Base-by-base conservation (phyloP, 768 basidiomycete genomes). In the Podaxis pistillaris region DNA sequence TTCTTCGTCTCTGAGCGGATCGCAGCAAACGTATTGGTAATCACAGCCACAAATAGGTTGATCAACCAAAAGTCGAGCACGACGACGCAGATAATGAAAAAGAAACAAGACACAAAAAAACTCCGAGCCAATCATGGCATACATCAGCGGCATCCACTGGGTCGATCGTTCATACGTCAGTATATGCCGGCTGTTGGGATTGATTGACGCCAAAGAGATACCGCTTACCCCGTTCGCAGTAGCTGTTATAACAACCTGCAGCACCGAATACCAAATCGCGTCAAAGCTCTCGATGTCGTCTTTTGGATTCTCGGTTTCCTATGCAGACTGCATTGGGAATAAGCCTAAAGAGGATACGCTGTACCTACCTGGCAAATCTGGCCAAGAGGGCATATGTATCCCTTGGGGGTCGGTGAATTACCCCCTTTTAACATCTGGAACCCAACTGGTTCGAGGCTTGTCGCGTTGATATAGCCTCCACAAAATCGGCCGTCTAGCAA, bases 1-100 rank as follows among this genome's bases (percentile, higher is more conserved):
- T 89, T 90, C 72, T 88, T 85, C 2, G 96, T 97, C 69, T 93
- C 88, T 3, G 86, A 82, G 38, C 93, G 81, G 64, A 97, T 97
- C 15, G 90, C 91, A 17, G 86, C 86, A 72, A 98, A 98, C 0
- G 93, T 92, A 69, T 94, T 91, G 30, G 94, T 93, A 65, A 96
- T 96, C n/a, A 97, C 94, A 17, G 96, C 95, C 60, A 97, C 93
- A 71, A 96, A 91, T 49, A 97, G 74, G 71, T 95, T 94, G 79
- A 96, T 89, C 62, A 96, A 80, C 93, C 93, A 94, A 72, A 97
- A 93, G 73, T 98, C 96, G 68, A 98, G 81, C 24, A 97, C 83
- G 66, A 98, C 77, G 64, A 98, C 78, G 59, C 88, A 88, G 33
- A 87, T 75, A 64, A 98, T 88, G 78, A 93, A 97, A 77, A 93